Conservation (phyloP, 179 eudicot genomes). For the Beta macrorhiza region DNA sequence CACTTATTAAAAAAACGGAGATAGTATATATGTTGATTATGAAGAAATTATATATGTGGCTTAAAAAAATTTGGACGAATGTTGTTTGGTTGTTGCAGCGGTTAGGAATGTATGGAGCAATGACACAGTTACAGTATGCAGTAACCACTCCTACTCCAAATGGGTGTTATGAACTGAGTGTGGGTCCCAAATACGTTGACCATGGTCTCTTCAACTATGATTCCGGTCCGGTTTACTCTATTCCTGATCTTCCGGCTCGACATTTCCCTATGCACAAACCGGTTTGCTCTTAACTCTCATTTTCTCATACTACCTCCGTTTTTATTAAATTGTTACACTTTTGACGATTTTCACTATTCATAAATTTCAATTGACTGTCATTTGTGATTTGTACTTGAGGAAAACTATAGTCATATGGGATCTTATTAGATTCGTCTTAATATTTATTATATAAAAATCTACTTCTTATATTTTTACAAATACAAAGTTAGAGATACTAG, state of each 20-base stretch:
- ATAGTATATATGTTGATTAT: too few species aligned
- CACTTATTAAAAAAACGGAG: too few species aligned
- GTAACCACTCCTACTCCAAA: constrained; percentile 16
- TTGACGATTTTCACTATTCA: too few species aligned
- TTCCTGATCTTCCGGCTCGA: background rate
- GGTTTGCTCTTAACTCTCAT: background rate
- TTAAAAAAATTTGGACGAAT: constrained; percentile 7
- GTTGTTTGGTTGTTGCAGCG: constrained; percentile 14
- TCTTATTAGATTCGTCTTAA: too few species aligned
- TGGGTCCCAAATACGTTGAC: constrained; percentile 23
- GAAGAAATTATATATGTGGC: background rate
- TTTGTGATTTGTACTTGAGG: too few species aligned
- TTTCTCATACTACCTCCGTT: too few species aligned
- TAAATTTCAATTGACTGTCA: too few species aligned
- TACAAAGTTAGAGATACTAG: too few species aligned
- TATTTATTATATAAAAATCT: too few species aligned
- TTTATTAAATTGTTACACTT: too few species aligned
- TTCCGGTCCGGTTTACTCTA: background rate
- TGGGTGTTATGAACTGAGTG: constrained; percentile 13
- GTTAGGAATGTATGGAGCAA: constrained; percentile 6
- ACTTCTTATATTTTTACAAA: too few species aligned
- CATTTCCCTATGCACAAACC: background rate
- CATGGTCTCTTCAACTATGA: constrained; percentile 9
- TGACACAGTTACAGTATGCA: constrained; percentile 13
- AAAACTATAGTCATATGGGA: too few species aligned